Evolutionary conservation across 176 grass and related monocot genomes (phyloP).

Genomic region (Oropetium thomaeum): DNA sequence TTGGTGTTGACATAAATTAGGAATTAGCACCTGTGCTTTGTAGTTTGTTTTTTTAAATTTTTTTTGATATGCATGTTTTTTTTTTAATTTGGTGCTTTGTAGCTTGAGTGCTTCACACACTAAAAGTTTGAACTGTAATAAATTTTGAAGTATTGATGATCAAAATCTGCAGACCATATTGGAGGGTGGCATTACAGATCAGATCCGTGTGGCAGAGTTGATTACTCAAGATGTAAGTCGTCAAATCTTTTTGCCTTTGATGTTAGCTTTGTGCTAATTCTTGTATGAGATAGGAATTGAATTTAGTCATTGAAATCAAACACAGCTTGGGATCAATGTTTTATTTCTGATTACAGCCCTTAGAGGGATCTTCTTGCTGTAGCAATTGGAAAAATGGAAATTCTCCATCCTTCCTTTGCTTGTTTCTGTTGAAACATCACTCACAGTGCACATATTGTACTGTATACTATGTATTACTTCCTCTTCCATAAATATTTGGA

Average conservation of each 20-base stretch:
- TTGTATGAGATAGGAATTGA: constrained; percentile 3
- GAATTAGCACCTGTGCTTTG: neutral
- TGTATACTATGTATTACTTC: neutral
- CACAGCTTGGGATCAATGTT: neutral
- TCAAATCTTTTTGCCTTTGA: constrained; percentile 14
- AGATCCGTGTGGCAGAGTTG: constrained; percentile 90
- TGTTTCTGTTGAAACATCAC: neutral
- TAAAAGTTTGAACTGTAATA: neutral
- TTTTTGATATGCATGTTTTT: too few species aligned
- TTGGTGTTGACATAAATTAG: neutral
- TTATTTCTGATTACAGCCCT: neutral
- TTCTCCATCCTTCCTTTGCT: neutral
- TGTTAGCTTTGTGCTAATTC: constrained; percentile 5
- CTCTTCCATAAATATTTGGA: too few species aligned
- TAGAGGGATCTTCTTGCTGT: neutral
- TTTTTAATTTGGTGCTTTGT: too few species aligned
- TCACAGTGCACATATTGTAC: neutral
- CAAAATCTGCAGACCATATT: constrained; percentile 72
- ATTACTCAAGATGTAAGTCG: constrained; percentile 90
- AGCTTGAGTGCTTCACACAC: neutral
- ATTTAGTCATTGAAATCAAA: constrained; percentile 1
- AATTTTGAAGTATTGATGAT: constrained; percentile 15
- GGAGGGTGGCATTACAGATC: constrained; percentile 92
- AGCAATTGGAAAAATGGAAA: neutral
- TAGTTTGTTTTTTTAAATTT: too few species aligned